A percentile compares a stretch with the other conserved stretches of the same genome.
These are phyloP conservation scores for Colletotrichum acutatum DNA, from an alignment of 2,329 filamentous ascomycete species.

Conservation along the genomic window DNA sequence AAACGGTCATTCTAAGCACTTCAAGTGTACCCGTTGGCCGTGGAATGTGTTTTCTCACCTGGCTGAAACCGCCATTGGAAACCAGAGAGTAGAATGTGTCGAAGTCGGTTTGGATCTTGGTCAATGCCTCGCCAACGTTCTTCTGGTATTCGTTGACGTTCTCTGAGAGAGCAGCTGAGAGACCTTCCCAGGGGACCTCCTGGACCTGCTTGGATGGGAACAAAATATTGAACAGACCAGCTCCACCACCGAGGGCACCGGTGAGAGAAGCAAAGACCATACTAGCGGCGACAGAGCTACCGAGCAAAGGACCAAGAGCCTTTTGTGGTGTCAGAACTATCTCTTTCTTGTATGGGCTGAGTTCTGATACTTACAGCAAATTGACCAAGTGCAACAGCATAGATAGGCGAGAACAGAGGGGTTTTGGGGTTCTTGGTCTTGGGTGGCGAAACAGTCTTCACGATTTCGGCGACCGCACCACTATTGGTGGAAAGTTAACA, in stretches of 20 bases:
- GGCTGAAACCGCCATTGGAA: not conserved
- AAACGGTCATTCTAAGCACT: not conserved
- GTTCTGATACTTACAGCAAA: constrained; percentile 1
- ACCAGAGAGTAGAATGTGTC: not conserved
- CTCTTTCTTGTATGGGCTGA: not conserved
- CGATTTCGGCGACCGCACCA: constrained; percentile 16
- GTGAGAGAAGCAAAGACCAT: not conserved
- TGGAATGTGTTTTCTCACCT: not conserved
- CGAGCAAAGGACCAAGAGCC: not conserved
- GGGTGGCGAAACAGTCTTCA: constrained; percentile 1
- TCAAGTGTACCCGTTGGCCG: too few relatives aligned
- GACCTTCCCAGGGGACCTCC: constrained; percentile 3
- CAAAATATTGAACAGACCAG: not conserved
- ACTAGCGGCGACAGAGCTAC: not conserved
- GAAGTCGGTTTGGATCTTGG: constrained; percentile 17
- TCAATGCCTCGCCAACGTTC: constrained; percentile 5
- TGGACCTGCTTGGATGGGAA: not conserved
- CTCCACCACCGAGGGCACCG: not conserved
- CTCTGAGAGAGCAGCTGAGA: not conserved
- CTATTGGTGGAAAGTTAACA: not conserved
- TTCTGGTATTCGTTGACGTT: constrained; percentile 20
- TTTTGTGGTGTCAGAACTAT: not conserved
- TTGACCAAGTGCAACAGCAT: not conserved
- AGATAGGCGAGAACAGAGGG: not conserved
- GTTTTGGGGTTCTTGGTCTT: not conserved